These are phyloP conservation scores for Aristolochia fimbriata DNA, from an alignment of 164 flowering plant genomes.

Conservation along the genomic window DNA sequence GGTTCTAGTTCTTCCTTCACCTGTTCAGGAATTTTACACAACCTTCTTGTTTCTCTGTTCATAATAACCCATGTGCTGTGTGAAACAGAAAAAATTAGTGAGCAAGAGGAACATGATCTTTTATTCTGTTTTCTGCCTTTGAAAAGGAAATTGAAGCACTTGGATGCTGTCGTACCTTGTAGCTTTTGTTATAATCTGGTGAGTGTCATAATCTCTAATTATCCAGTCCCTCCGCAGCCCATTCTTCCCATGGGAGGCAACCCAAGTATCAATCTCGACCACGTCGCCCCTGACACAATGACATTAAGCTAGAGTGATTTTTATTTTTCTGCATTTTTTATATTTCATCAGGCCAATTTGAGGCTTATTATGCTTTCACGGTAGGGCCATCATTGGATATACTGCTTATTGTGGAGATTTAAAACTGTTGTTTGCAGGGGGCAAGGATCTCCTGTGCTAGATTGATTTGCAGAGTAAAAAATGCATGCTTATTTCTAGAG, in stretches of 20 bases:
- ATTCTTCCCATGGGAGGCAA: conserved; percentile 67
- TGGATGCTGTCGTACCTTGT: conserved; percentile 42
- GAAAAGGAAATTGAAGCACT: too few relatives aligned
- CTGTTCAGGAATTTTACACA: conserved; percentile 13
- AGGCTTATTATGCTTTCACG: too few relatives aligned
- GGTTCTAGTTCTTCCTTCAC: conserved; percentile 10
- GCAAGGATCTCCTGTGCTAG: too few relatives aligned
- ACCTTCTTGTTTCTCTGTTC: conserved; percentile 9
- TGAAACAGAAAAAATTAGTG: background rate
- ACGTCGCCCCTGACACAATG: conserved; percentile 63
- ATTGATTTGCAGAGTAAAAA: too few relatives aligned
- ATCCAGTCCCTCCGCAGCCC: conserved; percentile 88
- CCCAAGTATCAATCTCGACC: conserved; percentile 84
- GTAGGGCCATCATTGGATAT: too few relatives aligned
- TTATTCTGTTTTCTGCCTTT: too few relatives aligned
- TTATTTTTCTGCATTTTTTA: too few relatives aligned
- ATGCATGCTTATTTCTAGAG: too few relatives aligned
- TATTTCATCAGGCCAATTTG: too few relatives aligned
- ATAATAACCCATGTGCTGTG: conserved; percentile 11
- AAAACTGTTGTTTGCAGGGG: too few relatives aligned
- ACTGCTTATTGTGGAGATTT: too few relatives aligned
- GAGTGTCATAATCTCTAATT: conserved; percentile 45
- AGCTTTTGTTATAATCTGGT: conserved; percentile 57
- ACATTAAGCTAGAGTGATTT: too few relatives aligned
- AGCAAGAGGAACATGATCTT: background rate